Conservation (phyloP, 2,329 filamentous ascomycete species). For the Stromatinia cepivora region DNA sequence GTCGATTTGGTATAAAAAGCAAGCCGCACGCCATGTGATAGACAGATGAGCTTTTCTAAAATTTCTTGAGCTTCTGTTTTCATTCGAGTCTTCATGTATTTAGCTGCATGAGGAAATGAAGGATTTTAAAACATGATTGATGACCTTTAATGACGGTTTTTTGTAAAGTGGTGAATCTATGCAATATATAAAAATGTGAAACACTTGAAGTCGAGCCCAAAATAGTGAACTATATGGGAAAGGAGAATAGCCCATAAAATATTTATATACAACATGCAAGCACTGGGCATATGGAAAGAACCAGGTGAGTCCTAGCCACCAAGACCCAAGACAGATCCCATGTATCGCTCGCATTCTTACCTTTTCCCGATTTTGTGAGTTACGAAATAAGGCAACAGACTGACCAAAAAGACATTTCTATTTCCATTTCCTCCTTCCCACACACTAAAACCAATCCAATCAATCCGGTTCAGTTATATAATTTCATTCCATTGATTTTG, state of each 20-base stretch:
- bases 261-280: not conserved
- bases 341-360: no score
- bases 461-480: no score
- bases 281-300: not conserved
- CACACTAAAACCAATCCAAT: no score
- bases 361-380: no score
- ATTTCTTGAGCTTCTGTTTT: slow-evolving; percentile 33
- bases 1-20: slow-evolving; percentile 34
- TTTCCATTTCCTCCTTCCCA: no score
- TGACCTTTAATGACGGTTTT: slow-evolving; percentile 9
- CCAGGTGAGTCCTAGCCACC: no score
- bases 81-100: slow-evolving; percentile 36
- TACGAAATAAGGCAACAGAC: no score
- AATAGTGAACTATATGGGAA: not conserved
- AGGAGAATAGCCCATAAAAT: not conserved
- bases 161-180: not conserved
- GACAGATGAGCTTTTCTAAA: slow-evolving; percentile 30
- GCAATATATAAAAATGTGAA: not conserved
- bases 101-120: slow-evolving; percentile 39
- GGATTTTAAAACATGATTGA: slow-evolving; percentile 30
- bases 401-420: no score
- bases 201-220: no score
- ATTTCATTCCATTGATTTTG: not conserved
- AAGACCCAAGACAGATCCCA: no score
- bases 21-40: slow-evolving; percentile 35